Base-by-base conservation (phyloP, 176 grass and related monocot species). In the Miscanthus lutarioriparius region DNA sequence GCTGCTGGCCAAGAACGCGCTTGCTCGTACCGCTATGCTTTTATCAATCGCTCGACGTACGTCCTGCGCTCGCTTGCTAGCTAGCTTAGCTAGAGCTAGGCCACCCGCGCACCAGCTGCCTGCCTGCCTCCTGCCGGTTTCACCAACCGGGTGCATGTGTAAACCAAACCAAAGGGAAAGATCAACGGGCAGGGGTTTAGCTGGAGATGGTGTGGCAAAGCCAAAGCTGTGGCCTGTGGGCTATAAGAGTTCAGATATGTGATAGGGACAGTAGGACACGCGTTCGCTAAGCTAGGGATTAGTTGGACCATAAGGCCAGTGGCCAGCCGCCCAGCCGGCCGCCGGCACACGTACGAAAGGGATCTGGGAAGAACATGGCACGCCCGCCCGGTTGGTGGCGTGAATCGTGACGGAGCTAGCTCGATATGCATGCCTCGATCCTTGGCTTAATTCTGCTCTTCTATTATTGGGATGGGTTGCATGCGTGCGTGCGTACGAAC, bases 1-100 rank as follows among this genome's bases (percentile, higher is more conserved):
- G 54, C 54, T n/a, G 59, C 59, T 12, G 17, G 85, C 61, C 28
- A 26, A 19, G 19, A 19, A n/a, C 48, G 65, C 48, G 26, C 66
- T 9, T 17, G 19, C 4, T 51, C 82, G 77, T 80, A 23, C 82
- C 64, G 0, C 48, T 12, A 3, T 25, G 39, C 62, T 8, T 36
- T 80, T 54, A n/a, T 49, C 65, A 69, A 69, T 59, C 69, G 27
- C 20, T 49, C 22, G 39, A 40, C 78, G 71, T 75, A 76, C 82
- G 28, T 26, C 61, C 36, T 80, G 48, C 27, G 10, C 37, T 39
- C 15, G 56, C 7, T 27, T 7, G 5, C 23, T 71, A 14, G 37
- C 47, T 59, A 49, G 65, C 25, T 9, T 64, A 15, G 48, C 63
- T 45, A 49, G 53, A 14, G 56, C 62, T 76, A 70, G 73, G 33